Evolutionary conservation across 106 monocot genomes (phyloP).

Genomic region (Dendrobium catenatum): DNA sequence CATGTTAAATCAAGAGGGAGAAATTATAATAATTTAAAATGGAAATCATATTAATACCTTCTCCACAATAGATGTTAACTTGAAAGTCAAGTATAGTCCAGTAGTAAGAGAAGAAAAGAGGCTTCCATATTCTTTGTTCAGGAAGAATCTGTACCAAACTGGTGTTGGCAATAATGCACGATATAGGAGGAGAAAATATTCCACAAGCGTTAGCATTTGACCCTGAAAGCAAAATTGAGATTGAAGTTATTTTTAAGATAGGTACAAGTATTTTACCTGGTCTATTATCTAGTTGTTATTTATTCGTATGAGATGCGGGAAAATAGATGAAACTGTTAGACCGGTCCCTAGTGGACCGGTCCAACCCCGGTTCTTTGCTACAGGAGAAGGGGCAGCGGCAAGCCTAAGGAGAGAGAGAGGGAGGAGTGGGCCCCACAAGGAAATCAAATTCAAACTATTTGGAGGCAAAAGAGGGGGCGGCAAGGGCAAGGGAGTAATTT

Average conservation of each 20-base stretch:
- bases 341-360: no score
- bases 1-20: neutral
- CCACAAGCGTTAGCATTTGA: slow-evolving; percentile 55
- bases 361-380: no score
- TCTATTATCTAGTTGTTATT: no score
- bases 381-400: no score
- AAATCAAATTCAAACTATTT: no score
- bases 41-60: slow-evolving; percentile 21
- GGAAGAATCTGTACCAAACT: slow-evolving; percentile 62
- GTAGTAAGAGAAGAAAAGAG: slow-evolving; percentile 57
- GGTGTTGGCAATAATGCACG: slow-evolving; percentile 52
- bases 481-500: no score
- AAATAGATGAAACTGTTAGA: no score
- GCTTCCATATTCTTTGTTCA: slow-evolving; percentile 58
- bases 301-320: no score
- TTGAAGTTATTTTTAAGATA: neutral
- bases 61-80: slow-evolving; percentile 48
- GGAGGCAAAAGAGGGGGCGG: no score
- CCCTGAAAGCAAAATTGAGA: slow-evolving; percentile 21
- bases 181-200: slow-evolving; percentile 48
- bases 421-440: no score
- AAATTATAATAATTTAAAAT: neutral
- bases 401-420: no score
- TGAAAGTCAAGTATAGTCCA: slow-evolving; percentile 53
- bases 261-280: neutral